phyloP scores from a whole-genome alignment of 225 moss, liverwort and hornwort genomes.

The Pseudisothecium myosuroides region DNA sequence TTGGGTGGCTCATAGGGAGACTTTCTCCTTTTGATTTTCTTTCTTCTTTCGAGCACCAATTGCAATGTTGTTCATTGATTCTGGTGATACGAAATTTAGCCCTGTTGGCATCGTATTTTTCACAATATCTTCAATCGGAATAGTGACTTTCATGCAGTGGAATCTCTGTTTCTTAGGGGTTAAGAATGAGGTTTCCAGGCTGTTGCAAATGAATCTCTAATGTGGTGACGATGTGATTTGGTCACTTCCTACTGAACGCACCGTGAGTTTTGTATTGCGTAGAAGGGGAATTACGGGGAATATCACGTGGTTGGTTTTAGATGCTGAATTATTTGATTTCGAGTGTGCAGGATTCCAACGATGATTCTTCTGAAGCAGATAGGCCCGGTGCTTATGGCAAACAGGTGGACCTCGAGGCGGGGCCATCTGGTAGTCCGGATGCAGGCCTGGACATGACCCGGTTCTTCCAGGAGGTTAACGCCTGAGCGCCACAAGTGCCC shows the following conservation, averaged over 20 bases:
- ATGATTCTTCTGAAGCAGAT: background rate
- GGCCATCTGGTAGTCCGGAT: conserved; percentile 14
- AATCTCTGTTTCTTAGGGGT: background rate
- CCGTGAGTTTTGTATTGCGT: background rate
- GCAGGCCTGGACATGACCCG: conserved; percentile 35
- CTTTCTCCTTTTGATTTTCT: background rate
- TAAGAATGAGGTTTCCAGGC: background rate
- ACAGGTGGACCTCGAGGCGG: conserved; percentile 30
- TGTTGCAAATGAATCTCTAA: background rate
- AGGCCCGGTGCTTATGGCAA: background rate
- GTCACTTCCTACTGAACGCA: background rate
- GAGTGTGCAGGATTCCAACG: conserved; percentile 5
- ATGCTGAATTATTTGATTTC: background rate
- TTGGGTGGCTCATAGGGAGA: background rate
- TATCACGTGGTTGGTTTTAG: background rate
- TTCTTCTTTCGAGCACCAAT: background rate
- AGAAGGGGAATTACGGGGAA: background rate
- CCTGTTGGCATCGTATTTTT: background rate
- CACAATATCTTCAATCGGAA: background rate
- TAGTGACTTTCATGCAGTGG: background rate
- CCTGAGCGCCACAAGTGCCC: background rate
- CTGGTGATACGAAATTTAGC: background rate
- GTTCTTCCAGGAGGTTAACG: conserved; percentile 33
- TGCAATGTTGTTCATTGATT: background rate
- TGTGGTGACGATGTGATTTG: background rate